Evolutionary conservation across 352 stramenopile species (phyloP).

Genomic region (Phytopythium kandeliae): DNA sequence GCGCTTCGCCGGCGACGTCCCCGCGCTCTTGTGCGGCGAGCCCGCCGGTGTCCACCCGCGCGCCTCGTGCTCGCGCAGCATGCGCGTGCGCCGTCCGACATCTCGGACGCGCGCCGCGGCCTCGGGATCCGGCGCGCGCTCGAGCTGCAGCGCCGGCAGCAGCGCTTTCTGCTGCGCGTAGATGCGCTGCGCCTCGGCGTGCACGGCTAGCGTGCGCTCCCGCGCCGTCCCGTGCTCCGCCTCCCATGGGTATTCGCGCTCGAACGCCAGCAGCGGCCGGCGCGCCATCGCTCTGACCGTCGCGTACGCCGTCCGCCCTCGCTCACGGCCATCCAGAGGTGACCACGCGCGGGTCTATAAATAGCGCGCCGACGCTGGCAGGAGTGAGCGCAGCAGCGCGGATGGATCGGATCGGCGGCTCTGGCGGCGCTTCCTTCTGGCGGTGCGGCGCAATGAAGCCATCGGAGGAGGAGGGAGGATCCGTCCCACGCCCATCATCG

Average conservation of each 20-base stretch:
- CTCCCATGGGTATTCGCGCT: constrained; percentile 50
- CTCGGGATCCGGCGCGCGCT: constrained; percentile 29
- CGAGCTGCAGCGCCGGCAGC: constrained; percentile 46
- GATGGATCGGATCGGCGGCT: no score
- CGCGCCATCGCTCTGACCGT: constrained; percentile 3
- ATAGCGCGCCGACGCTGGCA: background rate
- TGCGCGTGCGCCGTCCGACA: constrained; percentile 45
- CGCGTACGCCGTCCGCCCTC: background rate
- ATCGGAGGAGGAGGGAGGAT: background rate
- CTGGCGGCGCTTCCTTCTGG: no score
- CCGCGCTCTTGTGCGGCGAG: constrained; percentile 1
- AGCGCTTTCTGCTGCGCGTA: constrained; percentile 49
- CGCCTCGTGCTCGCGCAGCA: constrained; percentile 46
- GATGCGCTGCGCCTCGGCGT: constrained; percentile 43
- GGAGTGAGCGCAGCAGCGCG: no score
- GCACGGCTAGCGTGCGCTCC: constrained; percentile 49
- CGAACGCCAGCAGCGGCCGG: constrained; percentile 22
- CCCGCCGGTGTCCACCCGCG: constrained; percentile 10
- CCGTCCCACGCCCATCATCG: background rate
- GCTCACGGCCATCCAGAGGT: background rate
- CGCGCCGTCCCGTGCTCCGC: constrained; percentile 31
- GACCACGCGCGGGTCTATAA: background rate
- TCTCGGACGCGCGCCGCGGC: constrained; percentile 47
- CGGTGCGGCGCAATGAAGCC: background rate
- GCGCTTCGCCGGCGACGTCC: constrained; percentile 19